Evolutionary conservation across 345 rosid genomes (phyloP).

Genomic region (Gossypium australe): DNA sequence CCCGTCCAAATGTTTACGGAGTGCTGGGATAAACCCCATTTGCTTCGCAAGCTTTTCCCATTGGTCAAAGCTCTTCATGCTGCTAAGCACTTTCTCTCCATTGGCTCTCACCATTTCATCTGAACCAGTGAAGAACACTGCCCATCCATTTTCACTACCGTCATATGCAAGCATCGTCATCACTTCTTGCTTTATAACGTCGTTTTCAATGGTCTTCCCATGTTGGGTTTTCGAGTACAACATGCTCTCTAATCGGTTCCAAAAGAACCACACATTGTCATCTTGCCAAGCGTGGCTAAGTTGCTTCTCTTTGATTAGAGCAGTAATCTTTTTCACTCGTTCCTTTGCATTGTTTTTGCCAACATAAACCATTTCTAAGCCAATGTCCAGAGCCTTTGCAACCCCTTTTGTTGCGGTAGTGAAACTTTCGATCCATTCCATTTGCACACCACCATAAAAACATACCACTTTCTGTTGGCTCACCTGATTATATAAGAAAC

Average conservation of each 20-base stretch:
- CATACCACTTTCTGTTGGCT: conserved; percentile 44
- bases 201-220: conserved; percentile 30
- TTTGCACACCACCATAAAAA: conserved; percentile 68
- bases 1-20: conserved; percentile 31
- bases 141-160: conserved; percentile 66
- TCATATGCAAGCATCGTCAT: conserved; percentile 52
- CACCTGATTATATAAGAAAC: conserved; percentile 26
- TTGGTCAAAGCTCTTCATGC: conserved; percentile 23
- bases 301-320: conserved; percentile 23
- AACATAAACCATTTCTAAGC: conserved; percentile 58
- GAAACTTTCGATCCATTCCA: conserved; percentile 43
- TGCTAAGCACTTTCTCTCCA: conserved; percentile 27
- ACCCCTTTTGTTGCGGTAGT: conserved; percentile 24
- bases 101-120: conserved; percentile 44
- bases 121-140: conserved; percentile 36
- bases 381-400: conserved; percentile 32
- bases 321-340: conserved; percentile 33
- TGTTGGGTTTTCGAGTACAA: conserved; percentile 41
- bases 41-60: conserved; percentile 28
- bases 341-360: conserved; percentile 65
- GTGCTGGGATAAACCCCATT: conserved; percentile 47
- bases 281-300: conserved; percentile 41
- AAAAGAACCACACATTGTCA: conserved; percentile 47
- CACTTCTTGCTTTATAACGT: conserved; percentile 50
- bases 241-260: conserved; percentile 50